These are phyloP conservation scores for Malassezia psittaci DNA, from an alignment of 1,284 basidiomycete species.

Conservation along the genomic window DNA sequence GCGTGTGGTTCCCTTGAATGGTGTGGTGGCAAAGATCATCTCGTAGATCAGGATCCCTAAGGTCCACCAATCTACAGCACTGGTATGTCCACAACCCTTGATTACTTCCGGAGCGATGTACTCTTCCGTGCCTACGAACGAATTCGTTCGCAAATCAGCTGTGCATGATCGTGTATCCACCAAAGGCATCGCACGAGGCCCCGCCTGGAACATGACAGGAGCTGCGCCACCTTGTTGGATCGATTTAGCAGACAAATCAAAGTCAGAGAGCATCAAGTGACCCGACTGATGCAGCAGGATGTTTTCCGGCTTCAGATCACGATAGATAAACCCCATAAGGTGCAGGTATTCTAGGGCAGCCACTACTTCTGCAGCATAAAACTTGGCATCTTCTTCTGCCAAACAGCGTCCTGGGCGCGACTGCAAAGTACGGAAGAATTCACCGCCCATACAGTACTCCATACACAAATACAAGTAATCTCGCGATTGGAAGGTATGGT, in stretches of 20 bases:
- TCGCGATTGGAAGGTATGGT: constrained; percentile 46
- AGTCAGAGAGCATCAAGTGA: constrained; percentile 98
- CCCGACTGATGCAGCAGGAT: constrained; percentile 97
- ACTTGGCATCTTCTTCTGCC: constrained; percentile 83
- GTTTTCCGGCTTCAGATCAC: constrained; percentile 98
- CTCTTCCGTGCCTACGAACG: constrained; percentile 97
- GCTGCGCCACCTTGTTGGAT: constrained; percentile 65
- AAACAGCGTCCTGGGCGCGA: constrained; percentile 91
- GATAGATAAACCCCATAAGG: constrained; percentile 97
- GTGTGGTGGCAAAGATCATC: constrained; percentile 98
- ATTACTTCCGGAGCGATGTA: constrained; percentile 99
- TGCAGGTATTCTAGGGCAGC: constrained; percentile 97
- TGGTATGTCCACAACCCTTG: constrained; percentile 90
- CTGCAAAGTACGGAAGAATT: constrained; percentile 79
- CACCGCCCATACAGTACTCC: constrained; percentile 91
- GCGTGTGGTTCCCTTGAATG: constrained; percentile 91
- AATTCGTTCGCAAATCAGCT: constrained; percentile 93
- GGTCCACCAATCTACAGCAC: constrained; percentile 99
- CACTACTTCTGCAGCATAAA: constrained; percentile 97
- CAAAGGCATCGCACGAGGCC: constrained; percentile 78
- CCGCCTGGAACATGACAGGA: constrained; percentile 76
- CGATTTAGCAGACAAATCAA: constrained; percentile 94
- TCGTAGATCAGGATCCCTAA: constrained; percentile 96
- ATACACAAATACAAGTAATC: constrained; percentile 47
- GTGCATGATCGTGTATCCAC: constrained; percentile 97